Percentiles rank a stretch among this genome's conserved stretches.
phyloP scores from a whole-genome alignment of 2,329 filamentous ascomycete species.

The Fusarium proliferatum region DNA sequence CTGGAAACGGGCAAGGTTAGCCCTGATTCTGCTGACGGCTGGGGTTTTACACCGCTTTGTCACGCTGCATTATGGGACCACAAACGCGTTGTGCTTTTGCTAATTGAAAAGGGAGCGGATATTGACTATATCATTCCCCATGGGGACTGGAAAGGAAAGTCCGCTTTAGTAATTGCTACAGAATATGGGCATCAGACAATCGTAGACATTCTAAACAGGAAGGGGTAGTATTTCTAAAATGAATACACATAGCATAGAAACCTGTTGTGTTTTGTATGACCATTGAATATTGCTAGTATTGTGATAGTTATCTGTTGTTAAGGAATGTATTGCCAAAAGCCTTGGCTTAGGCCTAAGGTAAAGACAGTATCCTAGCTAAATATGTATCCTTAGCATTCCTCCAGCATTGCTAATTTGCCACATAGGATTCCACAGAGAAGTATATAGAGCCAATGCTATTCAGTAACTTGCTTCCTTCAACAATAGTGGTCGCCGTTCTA shows the following conservation, averaged over 20 bases:
- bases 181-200: not conserved
- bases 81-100: accelerated
- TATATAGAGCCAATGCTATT: accelerated
- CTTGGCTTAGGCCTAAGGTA: not conserved
- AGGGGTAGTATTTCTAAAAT: accelerated
- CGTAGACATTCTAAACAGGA: not conserved
- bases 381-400: not conserved
- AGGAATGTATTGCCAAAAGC: too few relatives aligned
- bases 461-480: not conserved
- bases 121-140: accelerated
- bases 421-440: accelerated
- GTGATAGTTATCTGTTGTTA: too few relatives aligned
- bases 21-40: accelerated
- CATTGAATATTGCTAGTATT: too few relatives aligned
- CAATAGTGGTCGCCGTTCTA: not conserved
- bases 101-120: accelerated
- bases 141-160: not conserved
- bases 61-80: not conserved
- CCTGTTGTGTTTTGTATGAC: too few relatives aligned
- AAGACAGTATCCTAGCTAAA: not conserved
- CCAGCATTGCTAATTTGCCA: not conserved
- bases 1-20: not conserved
- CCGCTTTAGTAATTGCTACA: accelerated
- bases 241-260: not conserved
- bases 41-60: not conserved